Evolutionary conservation across 1,284 basidiomycete genomes (phyloP), one percentile per base, ranked within the genome.

Genomic region (Ganoderma resinaceum): DNA sequence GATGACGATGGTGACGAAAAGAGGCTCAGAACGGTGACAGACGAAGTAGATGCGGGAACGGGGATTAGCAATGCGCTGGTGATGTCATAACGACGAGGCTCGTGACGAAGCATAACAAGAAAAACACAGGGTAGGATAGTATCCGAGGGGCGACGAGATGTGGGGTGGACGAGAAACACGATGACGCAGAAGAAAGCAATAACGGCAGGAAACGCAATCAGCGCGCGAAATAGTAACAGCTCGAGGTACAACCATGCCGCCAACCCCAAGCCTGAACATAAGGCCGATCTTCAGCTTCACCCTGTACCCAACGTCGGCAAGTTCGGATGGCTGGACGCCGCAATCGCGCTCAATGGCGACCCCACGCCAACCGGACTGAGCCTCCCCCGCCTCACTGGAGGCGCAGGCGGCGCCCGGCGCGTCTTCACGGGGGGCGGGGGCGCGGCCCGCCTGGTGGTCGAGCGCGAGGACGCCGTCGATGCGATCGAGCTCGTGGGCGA

Each of bases 381-480:
- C 16, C 61, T 43, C 37, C 63, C 57, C 63, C 78, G 79, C 59
- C 80, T 80, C 2, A 82, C 79, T 4, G 91, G 90, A 52, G 89
- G 82, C 18, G 90, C 88, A 59, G 91, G 90, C 1, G 91, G 86
- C 72, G 89, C 91, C 72, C 91, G 82, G 53, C 90, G 81, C 61
- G 62, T 61, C 72, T 86, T 87, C 42, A 76, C 76, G 1, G 87
- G 86, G 16, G 89, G 88, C 31, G 87, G 82, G 9, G 90, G 89
- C 0, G 86, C 82, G 2, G 82, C 76, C 53, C 84, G 78, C 53
- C 85, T 81, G 57, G 73, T 66, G 11, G 73, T 72, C 35, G 67
- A 63, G 23, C 77, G 75, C 35, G 76, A 70, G 37, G 71, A 57
- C 18, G 65, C 33, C 4, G 52, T 46, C 33, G 57, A 60, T 35